Evolutionary conservation across 2,329 filamentous ascomycete species (phyloP).

Genomic region (Tolypocladium sp.): DNA sequence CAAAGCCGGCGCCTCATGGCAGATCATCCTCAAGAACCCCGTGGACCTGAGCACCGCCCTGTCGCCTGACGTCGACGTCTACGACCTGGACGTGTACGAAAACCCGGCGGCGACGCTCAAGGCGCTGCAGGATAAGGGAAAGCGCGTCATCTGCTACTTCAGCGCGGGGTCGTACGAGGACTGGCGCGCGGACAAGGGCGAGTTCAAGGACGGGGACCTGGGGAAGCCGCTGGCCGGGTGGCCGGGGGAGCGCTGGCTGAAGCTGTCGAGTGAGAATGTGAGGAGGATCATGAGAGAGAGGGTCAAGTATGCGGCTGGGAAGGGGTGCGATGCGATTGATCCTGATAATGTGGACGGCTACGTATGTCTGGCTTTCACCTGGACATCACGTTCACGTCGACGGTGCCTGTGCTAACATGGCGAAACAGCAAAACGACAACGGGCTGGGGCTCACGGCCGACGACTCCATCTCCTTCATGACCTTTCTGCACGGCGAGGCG

Average conservation of each 20-base stretch:
- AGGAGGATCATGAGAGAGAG: constrained; percentile 54
- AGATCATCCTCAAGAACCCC: constrained; percentile 45
- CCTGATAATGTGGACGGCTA: constrained; percentile 64
- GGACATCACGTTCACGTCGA: too few relatives aligned
- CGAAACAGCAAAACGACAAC: constrained; percentile 43
- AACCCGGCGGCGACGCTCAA: constrained; percentile 33
- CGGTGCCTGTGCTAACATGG: neutral
- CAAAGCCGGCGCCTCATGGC: constrained; percentile 43
- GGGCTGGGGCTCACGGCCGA: constrained; percentile 48
- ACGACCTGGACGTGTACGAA: constrained; percentile 46
- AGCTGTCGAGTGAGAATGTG: constrained; percentile 47
- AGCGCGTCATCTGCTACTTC: constrained; percentile 67
- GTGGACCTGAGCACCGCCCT: constrained; percentile 26
- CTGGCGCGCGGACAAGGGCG: constrained; percentile 45
- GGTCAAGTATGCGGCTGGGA: constrained; percentile 48
- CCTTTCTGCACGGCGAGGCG: constrained; percentile 49
- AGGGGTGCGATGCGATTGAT: constrained; percentile 61
- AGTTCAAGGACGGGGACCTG: constrained; percentile 46
- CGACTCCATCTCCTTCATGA: constrained; percentile 50
- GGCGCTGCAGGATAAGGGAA: constrained; percentile 45
- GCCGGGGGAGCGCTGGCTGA: constrained; percentile 59
- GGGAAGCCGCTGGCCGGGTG: constrained; percentile 55
- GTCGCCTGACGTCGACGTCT: constrained; percentile 40
- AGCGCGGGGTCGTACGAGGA: constrained; percentile 61
- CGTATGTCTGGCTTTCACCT: constrained; percentile 18